Percentiles rank a stretch among this genome's conserved stretches.
Conservation (phyloP, 176 grass and related monocot species). For the maize (Zea mays) region Zm-B73-REFERENCE-NAM-5.0 NC_050097.1:221271001-221271500, state of each 20-base stretch:
- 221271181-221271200: conserved; percentile 46
- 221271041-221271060: conserved; percentile 51
- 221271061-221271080: neutral
- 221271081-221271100: conserved; percentile 21
- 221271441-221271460: conserved; percentile 8
- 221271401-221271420: conserved; percentile 30
- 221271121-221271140: conserved; percentile 16
- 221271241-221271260: neutral
- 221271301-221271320: conserved; percentile 19
- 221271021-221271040: conserved; percentile 48
- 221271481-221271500: conserved; percentile 7
- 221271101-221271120: conserved; percentile 20
- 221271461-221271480: conserved; percentile 5
- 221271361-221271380: conserved; percentile 51
- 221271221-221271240: conserved; percentile 62
- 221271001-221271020: conserved; percentile 52
- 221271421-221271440: conserved; percentile 16
- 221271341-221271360: conserved; percentile 55
- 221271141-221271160: conserved; percentile 29
- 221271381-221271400: conserved; percentile 70
- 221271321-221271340: conserved; percentile 42
- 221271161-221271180: conserved; percentile 51
- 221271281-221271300: conserved; percentile 16
- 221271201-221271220: conserved; percentile 64
- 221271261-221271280: conserved; percentile 1